Conservation (phyloP, 768 basidiomycete genomes). For the Rickenella mellea region DNA sequence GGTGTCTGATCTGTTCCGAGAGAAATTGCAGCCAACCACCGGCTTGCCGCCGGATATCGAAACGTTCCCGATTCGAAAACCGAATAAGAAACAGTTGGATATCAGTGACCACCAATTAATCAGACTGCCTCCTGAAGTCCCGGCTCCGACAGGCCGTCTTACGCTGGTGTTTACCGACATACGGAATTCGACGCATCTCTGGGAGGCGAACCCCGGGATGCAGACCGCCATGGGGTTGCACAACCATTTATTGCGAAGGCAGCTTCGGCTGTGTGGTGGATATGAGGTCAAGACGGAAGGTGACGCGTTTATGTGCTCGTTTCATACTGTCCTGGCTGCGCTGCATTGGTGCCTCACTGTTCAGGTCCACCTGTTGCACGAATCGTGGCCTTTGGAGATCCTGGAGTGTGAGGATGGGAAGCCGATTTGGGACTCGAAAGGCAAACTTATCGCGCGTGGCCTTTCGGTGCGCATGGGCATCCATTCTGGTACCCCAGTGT, state of each 20-base stretch:
- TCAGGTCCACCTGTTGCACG: conserved; percentile 71
- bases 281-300: conserved; percentile 99
- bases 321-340: conserved; percentile 79
- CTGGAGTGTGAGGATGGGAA: conserved; percentile 88
- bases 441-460: conserved; percentile 70
- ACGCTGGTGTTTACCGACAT: conserved; percentile 98
- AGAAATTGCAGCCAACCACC: conserved; percentile 28
- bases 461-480: conserved; percentile 96
- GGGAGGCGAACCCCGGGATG: conserved; percentile 97
- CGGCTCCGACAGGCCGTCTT: conserved; percentile 77
- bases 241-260: conserved; percentile 76
- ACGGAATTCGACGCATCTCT: conserved; percentile 89
- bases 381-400: conserved; percentile 89
- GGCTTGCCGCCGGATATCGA: conserved; percentile 37
- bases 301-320: conserved; percentile 97
- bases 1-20: conserved; percentile 65
- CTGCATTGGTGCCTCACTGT: conserved; percentile 86
- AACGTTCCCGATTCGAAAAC: conserved; percentile 18
- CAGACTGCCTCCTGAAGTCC: conserved; percentile 68
- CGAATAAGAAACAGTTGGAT: conserved; percentile 32
- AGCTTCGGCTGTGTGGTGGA: conserved; percentile 83
- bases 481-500: conserved; percentile 83
- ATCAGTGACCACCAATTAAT: conserved; percentile 48
- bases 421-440: conserved; percentile 57
- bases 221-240: conserved; percentile 86